These are phyloP conservation scores for Hypomontagnella monticulosa DNA, from an alignment of 495 filamentous ascomycete genomes.

Conservation along the genomic window DNA sequence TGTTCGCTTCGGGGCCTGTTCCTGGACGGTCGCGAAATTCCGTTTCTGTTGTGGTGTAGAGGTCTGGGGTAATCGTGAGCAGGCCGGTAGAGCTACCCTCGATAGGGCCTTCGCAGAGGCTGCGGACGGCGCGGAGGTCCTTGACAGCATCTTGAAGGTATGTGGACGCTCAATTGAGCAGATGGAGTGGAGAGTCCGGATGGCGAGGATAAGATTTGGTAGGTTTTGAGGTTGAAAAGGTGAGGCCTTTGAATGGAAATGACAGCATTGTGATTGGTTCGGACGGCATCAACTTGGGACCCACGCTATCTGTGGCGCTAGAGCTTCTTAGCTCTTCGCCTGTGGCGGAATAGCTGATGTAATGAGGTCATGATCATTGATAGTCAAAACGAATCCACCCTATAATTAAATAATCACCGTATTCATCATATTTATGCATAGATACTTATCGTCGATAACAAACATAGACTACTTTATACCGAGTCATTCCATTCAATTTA, in stretches of 20 bases:
- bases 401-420: neutral
- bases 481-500: neutral
- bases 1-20: conserved; percentile 74
- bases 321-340: conserved; percentile 7
- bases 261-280: conserved; percentile 38
- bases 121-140: conserved; percentile 56
- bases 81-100: conserved; percentile 49
- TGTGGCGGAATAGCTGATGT: neutral
- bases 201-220: conserved; percentile 42
- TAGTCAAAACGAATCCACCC: neutral
- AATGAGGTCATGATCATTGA: neutral
- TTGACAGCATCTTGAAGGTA: conserved; percentile 56
- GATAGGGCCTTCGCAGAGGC: conserved; percentile 54
- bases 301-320: conserved; percentile 20
- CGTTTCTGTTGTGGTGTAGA: conserved; percentile 36
- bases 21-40: conserved; percentile 88
- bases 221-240: conserved; percentile 35
- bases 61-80: conserved; percentile 60
- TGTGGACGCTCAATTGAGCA: conserved; percentile 57
- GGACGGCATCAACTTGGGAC: conserved; percentile 9
- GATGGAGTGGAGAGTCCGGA: conserved; percentile 54
- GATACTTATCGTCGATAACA: neutral
- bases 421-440: neutral
- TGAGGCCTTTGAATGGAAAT: conserved; percentile 50
- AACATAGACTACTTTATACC: neutral